Base-by-base conservation (phyloP, 2,329 filamentous ascomycete species). In the Xylaria digitata region DNA sequence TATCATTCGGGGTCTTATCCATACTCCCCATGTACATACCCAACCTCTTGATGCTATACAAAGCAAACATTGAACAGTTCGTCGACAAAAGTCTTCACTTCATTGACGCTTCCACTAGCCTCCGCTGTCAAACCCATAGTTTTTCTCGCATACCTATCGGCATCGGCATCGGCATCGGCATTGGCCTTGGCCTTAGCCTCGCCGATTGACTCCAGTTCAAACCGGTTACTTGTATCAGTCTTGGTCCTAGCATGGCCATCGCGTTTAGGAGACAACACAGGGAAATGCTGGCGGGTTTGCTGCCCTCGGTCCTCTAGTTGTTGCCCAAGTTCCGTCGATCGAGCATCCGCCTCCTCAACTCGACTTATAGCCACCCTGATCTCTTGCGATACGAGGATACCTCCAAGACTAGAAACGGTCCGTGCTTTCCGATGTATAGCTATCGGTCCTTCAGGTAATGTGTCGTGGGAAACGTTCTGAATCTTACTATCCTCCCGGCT, bases 311-410 rank as follows among this genome's bases (percentile, higher is more conserved):
- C 61, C 21, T 49, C 61, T 40, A n/a, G 61, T 49, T 57, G 67
- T 57, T 53, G 43, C 11, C 32, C n/a, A 15, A 13, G 43, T 21
- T 48, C n/a, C 6, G 48, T 46, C 17, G 53, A 45, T 11, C 53
- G 37, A 40, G 66, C 68, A 6, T 63, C 65, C 2, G 70, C 69
- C 23, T 78, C 74, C 32, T 79, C 76, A 6, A 77, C 70, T 52
- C 71, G 71, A 32, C 70, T 70, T 56, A 82, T 79, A 54, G 87
- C 83, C n/a, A 90, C 83, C 7, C 83, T 85, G 62, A 90, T 85
- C 71, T 90, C 86, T 68, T 88, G 86, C 26, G 85, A 87, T 6
- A 90, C 84, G 80, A 89, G 85, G 74, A 90, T 90, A 23, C 87
- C 86, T 6, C 87, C 86, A 56, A 83, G 81, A 8, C 75, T 72